These are phyloP conservation scores for Penicillium palitans DNA, from an alignment of 2,329 filamentous ascomycete genomes.

Conservation along the genomic window DNA sequence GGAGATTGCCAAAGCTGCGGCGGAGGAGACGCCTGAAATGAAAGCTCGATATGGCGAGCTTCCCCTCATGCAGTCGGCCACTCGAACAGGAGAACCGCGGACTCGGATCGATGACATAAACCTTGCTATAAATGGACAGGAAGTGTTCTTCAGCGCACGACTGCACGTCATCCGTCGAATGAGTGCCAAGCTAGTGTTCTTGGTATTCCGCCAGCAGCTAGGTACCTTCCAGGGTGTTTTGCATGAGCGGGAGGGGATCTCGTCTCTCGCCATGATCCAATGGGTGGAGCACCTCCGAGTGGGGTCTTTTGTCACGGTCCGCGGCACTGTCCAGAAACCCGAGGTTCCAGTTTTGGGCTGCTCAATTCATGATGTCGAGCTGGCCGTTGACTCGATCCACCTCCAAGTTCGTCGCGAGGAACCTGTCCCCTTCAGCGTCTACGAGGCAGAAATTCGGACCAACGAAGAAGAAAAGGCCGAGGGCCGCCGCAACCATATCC, in stretches of 20 bases:
- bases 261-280: conserved; percentile 74
- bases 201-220: conserved; percentile 82
- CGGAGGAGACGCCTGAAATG: conserved; percentile 60
- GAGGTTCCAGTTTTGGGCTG: conserved; percentile 74
- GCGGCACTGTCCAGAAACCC: conserved; percentile 70
- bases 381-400: conserved; percentile 67
- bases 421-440: conserved; percentile 67
- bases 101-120: conserved; percentile 55
- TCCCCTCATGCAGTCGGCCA: conserved; percentile 59
- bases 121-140: conserved; percentile 55
- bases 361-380: conserved; percentile 72
- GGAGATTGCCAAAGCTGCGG: conserved; percentile 48
- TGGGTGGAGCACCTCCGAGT: conserved; percentile 82
- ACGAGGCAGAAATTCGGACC: conserved; percentile 65
- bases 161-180: conserved; percentile 78
- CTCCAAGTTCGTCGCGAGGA: conserved; percentile 62
- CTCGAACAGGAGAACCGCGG: conserved; percentile 51
- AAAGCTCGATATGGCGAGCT: conserved; percentile 59
- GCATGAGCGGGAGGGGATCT: conserved; percentile 57
- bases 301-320: conserved; percentile 76
- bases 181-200: conserved; percentile 78
- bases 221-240: conserved; percentile 83
- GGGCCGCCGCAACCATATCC: conserved; percentile 61
- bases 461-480: conserved; percentile 58
- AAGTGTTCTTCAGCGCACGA: conserved; percentile 67